A percentile compares a stretch with the other conserved stretches of the same genome.
These are phyloP conservation scores for Didymella pomorum DNA, from an alignment of 2,329 filamentous ascomycete species.

Conservation along the genomic window DNA sequence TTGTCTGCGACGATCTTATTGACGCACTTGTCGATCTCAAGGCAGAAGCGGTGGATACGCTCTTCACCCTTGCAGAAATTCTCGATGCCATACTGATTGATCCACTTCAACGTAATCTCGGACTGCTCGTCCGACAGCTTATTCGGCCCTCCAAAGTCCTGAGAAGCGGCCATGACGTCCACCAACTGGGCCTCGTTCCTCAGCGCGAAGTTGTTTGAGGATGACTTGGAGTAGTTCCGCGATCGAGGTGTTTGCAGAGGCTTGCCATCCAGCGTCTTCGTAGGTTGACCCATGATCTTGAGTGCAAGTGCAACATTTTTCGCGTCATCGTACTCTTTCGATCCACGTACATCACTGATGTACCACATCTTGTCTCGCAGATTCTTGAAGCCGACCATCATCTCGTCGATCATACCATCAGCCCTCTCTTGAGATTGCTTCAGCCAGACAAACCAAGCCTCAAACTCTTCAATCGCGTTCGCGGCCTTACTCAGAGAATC, in stretches of 20 bases:
- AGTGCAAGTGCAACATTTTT: slow-evolving; percentile 85
- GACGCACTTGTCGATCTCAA: slow-evolving; percentile 87
- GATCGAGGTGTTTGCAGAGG: slow-evolving; percentile 51
- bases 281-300: slow-evolving; percentile 81
- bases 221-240: slow-evolving; percentile 55
- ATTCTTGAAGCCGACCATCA: slow-evolving; percentile 76
- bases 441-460: slow-evolving; percentile 83
- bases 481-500: slow-evolving; percentile 74
- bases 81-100: slow-evolving; percentile 81
- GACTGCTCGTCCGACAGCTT: slow-evolving; percentile 97
- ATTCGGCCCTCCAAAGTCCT: slow-evolving; percentile 87
- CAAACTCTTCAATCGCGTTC: slow-evolving; percentile 78
- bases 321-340: slow-evolving; percentile 85
- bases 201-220: slow-evolving; percentile 70
- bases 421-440: slow-evolving; percentile 83
- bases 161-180: slow-evolving; percentile 82
- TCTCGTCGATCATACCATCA: slow-evolving; percentile 75
- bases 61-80: slow-evolving; percentile 97
- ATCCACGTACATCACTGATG: slow-evolving; percentile 90
- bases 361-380: slow-evolving; percentile 99
- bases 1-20: slow-evolving; percentile 85
- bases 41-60: slow-evolving; percentile 89
- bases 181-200: slow-evolving; percentile 85
- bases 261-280: slow-evolving; percentile 52
- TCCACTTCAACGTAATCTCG: slow-evolving; percentile 82